A percentile compares a stretch with the other conserved stretches of the same genome.
Evolutionary conservation across 257 asterid genomes (phyloP).

Genomic region (Verbena officinalis): DNA sequence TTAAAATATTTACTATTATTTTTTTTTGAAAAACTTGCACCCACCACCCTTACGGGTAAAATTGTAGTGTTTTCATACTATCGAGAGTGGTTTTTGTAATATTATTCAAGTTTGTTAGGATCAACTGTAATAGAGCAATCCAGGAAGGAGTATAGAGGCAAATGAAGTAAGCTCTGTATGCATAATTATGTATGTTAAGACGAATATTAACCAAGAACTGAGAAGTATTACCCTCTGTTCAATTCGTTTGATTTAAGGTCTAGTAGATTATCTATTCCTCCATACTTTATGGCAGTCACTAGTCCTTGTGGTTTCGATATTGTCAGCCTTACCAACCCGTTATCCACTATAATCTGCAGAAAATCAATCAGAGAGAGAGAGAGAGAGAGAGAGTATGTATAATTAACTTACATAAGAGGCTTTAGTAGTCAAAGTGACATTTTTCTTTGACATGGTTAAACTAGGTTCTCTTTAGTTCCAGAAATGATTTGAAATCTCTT

Average conservation of each 20-base stretch:
- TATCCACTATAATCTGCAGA: constrained; percentile 49
- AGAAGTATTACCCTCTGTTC: constrained; percentile 56
- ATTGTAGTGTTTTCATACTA: too few relatives aligned
- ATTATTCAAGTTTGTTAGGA: too few relatives aligned
- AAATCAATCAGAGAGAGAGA: constrained; percentile 2
- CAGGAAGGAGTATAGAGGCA: too few relatives aligned
- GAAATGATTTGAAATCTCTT: not conserved
- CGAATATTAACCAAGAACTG: constrained; percentile 4
- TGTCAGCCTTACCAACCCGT: constrained; percentile 49
- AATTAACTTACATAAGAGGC: constrained; percentile 38
- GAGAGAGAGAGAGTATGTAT: constrained; percentile 3
- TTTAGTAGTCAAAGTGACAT: constrained; percentile 41
- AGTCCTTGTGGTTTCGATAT: constrained; percentile 54
- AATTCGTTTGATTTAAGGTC: constrained; percentile 52
- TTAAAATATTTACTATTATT: too few relatives aligned
- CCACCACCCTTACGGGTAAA: too few relatives aligned
- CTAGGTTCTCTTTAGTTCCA: constrained; percentile 15
- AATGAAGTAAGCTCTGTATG: too few relatives aligned
- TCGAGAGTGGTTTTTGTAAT: too few relatives aligned
- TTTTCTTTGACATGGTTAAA: constrained; percentile 34
- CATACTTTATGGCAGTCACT: constrained; percentile 54
- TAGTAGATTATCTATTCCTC: constrained; percentile 52
- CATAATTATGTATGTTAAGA: too few relatives aligned
- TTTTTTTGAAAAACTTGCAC: too few relatives aligned
- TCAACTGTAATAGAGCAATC: too few relatives aligned